Percentiles rank a stretch among this genome's conserved stretches.
Conservation (phyloP, 1,284 basidiomycete species). For the Ganoderma lucidum region DNA sequence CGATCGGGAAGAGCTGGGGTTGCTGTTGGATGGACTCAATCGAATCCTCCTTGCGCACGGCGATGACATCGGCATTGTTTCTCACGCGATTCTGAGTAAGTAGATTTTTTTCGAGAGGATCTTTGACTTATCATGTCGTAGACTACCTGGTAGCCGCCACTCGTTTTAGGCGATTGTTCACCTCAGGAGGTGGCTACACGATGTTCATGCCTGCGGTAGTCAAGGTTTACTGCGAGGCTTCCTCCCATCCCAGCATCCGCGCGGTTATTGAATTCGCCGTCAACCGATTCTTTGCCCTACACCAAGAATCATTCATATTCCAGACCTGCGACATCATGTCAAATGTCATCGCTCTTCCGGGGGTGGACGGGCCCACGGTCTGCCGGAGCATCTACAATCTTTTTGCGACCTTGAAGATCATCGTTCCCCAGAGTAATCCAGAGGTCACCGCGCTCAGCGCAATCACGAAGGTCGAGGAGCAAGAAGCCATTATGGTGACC, state of each 20-base stretch:
- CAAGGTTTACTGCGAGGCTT: constrained; percentile 71
- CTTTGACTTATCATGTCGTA: constrained; percentile 5
- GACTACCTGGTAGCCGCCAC: constrained; percentile 72
- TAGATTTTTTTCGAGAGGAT: neutral
- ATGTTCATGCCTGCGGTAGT: constrained; percentile 76
- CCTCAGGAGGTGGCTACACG: constrained; percentile 73
- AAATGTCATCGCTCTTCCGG: constrained; percentile 59
- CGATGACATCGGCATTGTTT: constrained; percentile 75
- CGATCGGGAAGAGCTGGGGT: constrained; percentile 74
- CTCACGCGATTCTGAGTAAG: constrained; percentile 75
- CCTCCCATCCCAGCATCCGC: constrained; percentile 61
- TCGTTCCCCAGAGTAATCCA: constrained; percentile 47
- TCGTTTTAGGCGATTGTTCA: constrained; percentile 79
- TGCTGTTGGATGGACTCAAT: constrained; percentile 76
- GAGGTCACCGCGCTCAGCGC: constrained; percentile 76
- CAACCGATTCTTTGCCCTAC: constrained; percentile 78
- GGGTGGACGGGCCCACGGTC: constrained; percentile 57
- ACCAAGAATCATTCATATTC: constrained; percentile 80
- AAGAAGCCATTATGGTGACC: constrained; percentile 73
- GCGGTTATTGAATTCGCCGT: constrained; percentile 77
- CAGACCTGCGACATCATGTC: constrained; percentile 74
- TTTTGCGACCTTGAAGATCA: constrained; percentile 60
- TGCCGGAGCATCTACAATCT: constrained; percentile 61
- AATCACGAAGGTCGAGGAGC: constrained; percentile 72
- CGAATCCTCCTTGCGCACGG: constrained; percentile 72